Evolutionary conservation across 1,139 yeast species (phyloP).

Genomic region (Komagataea norvegica): DNA sequence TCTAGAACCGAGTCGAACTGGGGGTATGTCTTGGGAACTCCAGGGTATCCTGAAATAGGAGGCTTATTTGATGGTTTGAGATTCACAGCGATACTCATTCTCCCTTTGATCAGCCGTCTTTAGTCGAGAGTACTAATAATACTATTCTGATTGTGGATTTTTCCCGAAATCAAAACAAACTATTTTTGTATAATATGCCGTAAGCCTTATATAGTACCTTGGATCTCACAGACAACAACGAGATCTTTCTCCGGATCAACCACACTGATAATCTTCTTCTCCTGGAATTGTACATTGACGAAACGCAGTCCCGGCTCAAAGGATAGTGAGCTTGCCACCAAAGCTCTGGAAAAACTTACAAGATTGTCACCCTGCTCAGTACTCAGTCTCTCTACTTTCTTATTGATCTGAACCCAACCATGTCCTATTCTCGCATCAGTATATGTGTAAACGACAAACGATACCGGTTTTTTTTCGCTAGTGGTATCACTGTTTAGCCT

Average conservation of each 20-base stretch:
- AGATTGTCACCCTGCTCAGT: neutral
- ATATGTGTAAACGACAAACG: conserved; percentile 4
- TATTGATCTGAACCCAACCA: conserved; percentile 11
- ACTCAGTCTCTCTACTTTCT: neutral
- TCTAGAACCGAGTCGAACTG: conserved; percentile 32
- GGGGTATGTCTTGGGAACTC: conserved; percentile 52
- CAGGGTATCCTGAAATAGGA: conserved; percentile 58
- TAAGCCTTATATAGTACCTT: no score
- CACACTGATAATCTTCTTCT: conserved; percentile 4
- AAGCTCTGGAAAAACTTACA: neutral
- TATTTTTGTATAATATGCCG: no score
- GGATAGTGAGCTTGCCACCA: conserved; percentile 4
- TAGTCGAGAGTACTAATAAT: neutral
- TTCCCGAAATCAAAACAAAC: neutral
- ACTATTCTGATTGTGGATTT: neutral
- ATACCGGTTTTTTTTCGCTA: neutral
- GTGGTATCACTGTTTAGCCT: conserved; percentile 2
- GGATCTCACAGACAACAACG: conserved; percentile 8
- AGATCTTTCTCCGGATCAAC: conserved; percentile 9
- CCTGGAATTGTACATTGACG: conserved; percentile 8
- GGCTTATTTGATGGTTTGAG: conserved; percentile 45
- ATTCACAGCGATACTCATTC: conserved; percentile 16
- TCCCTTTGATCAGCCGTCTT: neutral
- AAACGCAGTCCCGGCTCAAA: conserved; percentile 6
- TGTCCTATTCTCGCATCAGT: conserved; percentile 1